phyloP scores from a whole-genome alignment of 345 rosid genomes.

The Turritis glabra region DNA sequence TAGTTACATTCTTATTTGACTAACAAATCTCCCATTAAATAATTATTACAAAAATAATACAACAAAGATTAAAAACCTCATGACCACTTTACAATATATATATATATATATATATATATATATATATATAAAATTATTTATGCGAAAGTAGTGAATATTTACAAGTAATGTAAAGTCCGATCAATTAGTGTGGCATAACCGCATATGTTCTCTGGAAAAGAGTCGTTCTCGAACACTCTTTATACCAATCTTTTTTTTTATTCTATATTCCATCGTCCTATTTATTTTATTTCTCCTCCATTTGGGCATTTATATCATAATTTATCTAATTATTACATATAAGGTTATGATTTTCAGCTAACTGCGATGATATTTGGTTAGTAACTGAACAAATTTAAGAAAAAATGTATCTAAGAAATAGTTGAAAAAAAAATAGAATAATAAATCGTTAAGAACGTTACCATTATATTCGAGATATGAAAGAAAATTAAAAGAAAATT shows the following conservation, averaged over 20 bases:
- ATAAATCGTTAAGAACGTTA: too few species aligned
- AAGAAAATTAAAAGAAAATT: not conserved
- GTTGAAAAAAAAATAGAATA: not conserved
- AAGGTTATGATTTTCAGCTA: not conserved
- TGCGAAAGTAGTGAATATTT: not conserved
- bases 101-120: too few species aligned
- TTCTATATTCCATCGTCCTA: not conserved
- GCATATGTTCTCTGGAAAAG: conserved; percentile 5
- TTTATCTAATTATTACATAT: not conserved
- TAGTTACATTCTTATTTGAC: not conserved
- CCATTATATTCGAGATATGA: not conserved
- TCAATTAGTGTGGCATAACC: not conserved
- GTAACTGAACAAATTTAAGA: not conserved
- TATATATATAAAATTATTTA: too few species aligned
- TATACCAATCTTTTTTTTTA: conserved; percentile 1
- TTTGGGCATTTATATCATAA: not conserved
- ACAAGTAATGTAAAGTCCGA: not conserved
- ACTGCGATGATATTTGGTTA: not conserved
- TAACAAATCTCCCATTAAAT: too few species aligned
- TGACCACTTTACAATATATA: too few species aligned
- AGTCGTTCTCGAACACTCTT: not conserved
- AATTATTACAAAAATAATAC: too few species aligned
- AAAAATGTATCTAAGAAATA: not conserved
- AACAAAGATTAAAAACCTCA: too few species aligned
- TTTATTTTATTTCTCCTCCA: not conserved